These are phyloP conservation scores for Clavispora asparagi DNA, from an alignment of 805 yeast genomes.

Conservation along the genomic window DNA sequence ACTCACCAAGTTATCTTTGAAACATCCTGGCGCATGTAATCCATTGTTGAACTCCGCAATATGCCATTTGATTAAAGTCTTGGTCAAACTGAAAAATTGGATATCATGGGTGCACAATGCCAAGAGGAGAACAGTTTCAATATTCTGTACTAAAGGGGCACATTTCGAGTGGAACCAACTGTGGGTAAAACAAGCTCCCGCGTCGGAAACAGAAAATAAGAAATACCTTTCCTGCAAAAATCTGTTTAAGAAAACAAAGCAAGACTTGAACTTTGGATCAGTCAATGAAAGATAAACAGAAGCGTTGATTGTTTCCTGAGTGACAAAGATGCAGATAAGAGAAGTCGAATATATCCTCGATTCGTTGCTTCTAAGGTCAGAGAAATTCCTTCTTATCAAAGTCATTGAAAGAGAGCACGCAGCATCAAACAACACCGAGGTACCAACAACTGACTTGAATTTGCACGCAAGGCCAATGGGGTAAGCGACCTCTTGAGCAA, in stretches of 20 bases:
- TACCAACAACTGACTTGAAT: slow-evolving; percentile 11
- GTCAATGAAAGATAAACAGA: slow-evolving; percentile 20
- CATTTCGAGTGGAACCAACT: slow-evolving; percentile 12
- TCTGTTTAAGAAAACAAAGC: slow-evolving; percentile 30
- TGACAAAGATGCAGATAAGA: slow-evolving; percentile 26
- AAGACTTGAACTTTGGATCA: slow-evolving; percentile 31
- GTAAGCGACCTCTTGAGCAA: slow-evolving; percentile 20
- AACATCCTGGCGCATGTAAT: slow-evolving; percentile 5
- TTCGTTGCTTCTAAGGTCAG: background rate
- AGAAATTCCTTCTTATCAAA: slow-evolving; percentile 16
- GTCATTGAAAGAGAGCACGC: slow-evolving; percentile 30
- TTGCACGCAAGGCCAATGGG: slow-evolving; percentile 25
- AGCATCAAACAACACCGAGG: slow-evolving; percentile 24
- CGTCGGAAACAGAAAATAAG: background rate
- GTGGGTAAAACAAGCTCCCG: background rate
- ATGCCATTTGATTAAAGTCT: slow-evolving; percentile 32
- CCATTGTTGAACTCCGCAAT: slow-evolving; percentile 12
- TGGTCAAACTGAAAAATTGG: slow-evolving; percentile 45
- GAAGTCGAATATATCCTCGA: slow-evolving; percentile 24
- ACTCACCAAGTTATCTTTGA: slow-evolving; percentile 19
- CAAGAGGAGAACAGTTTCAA: slow-evolving; percentile 49
- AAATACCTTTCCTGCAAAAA: slow-evolving; percentile 26
- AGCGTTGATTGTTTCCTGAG: background rate
- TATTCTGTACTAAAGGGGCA: slow-evolving; percentile 26
- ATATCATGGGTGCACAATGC: slow-evolving; percentile 48